Percentiles rank a stretch among this genome's conserved stretches.
These are phyloP conservation scores for sweet orange (Citrus sinensis) DNA, from an alignment of 345 rosid genomes.

Conservation along the genomic window DNA sequence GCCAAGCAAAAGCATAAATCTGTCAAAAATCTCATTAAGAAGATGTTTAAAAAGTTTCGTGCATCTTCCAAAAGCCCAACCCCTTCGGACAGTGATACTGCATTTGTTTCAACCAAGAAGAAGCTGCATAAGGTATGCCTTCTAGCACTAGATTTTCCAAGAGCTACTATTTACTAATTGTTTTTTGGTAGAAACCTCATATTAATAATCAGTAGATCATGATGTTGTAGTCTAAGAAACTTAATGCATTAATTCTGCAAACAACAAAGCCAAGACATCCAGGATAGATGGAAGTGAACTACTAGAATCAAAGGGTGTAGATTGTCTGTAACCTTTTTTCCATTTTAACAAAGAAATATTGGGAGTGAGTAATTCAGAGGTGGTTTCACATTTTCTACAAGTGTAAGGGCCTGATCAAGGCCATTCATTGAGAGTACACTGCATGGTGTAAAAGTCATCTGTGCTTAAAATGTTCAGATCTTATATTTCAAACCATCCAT, in stretches of 20 bases:
- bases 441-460: not conserved
- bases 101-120: conserved; percentile 47
- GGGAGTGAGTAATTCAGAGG: not conserved
- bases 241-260: not conserved
- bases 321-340: not conserved
- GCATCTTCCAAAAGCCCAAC: conserved; percentile 34
- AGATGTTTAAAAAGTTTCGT: conserved; percentile 55
- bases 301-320: not conserved
- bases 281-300: not conserved
- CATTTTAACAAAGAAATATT: not conserved
- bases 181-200: not conserved
- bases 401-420: not conserved
- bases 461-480: not conserved
- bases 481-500: not conserved
- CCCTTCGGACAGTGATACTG: conserved; percentile 23
- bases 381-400: conserved; percentile 1
- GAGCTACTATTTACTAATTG: not conserved
- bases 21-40: conserved; percentile 58
- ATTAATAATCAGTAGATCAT: not conserved
- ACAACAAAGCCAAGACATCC: not conserved
- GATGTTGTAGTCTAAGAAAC: not conserved
- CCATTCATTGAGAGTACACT: not conserved
- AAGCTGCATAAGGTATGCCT: conserved; percentile 61
- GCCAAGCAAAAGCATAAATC: conserved; percentile 45
- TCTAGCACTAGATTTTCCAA: conserved; percentile 14